These are phyloP conservation scores for Tylopilus sp. DNA, from an alignment of 1,284 basidiomycete genomes.

Conservation along the genomic window DNA sequence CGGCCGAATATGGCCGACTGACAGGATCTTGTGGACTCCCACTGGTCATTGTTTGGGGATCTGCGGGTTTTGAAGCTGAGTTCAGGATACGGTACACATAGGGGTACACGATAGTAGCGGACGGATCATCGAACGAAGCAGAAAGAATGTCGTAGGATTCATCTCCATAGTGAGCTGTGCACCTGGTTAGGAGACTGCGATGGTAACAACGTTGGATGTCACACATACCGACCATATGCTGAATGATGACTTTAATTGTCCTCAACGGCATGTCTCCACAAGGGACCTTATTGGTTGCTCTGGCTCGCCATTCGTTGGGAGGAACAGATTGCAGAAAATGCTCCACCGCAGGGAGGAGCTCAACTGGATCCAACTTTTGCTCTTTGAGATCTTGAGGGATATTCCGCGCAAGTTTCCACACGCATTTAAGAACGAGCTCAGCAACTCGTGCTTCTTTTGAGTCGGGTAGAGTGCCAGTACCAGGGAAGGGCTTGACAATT, in stretches of 20 bases:
- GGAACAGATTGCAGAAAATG: slow-evolving; percentile 91
- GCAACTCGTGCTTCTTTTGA: slow-evolving; percentile 88
- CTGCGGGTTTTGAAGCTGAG: slow-evolving; percentile 51
- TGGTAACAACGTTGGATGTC: slow-evolving; percentile 2
- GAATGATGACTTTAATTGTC: slow-evolving; percentile 97
- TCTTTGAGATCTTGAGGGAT: slow-evolving; percentile 90
- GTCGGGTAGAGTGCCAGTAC: slow-evolving; percentile 61
- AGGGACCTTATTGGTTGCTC: slow-evolving; percentile 87
- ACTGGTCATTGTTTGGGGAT: slow-evolving; percentile 39
- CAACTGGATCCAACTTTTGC: slow-evolving; percentile 78
- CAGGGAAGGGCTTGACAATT: slow-evolving; percentile 85
- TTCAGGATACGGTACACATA: slow-evolving; percentile 86
- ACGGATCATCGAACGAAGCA: slow-evolving; percentile 76
- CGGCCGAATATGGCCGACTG: slow-evolving; percentile 52
- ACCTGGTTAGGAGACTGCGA: slow-evolving; percentile 25
- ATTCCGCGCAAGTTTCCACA: slow-evolving; percentile 96
- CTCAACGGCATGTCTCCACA: slow-evolving; percentile 96
- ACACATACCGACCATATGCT: slow-evolving; percentile 87
- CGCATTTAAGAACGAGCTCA: slow-evolving; percentile 95
- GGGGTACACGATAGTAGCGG: slow-evolving; percentile 79
- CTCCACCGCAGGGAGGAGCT: slow-evolving; percentile 92
- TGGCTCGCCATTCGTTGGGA: slow-evolving; percentile 92
- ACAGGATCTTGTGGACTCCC: slow-evolving; percentile 41
- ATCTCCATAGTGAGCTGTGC: slow-evolving; percentile 72
- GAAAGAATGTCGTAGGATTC: slow-evolving; percentile 81